phyloP scores from a whole-genome alignment of 139 green algal species.

The Pleodorina starrii region DNA sequence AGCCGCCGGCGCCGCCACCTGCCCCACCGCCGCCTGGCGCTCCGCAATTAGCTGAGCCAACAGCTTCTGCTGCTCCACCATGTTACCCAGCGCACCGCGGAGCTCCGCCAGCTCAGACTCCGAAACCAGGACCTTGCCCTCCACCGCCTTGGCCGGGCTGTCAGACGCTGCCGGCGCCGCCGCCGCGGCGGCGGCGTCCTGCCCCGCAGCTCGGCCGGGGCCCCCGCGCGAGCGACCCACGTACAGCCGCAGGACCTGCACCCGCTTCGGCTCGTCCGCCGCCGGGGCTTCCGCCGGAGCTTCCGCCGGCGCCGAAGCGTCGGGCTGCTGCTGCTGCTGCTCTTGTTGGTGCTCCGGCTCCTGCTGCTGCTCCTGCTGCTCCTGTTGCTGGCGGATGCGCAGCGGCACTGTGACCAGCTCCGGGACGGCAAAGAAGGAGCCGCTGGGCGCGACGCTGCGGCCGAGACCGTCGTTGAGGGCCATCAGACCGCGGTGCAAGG shows the following conservation, averaged over 20 bases:
- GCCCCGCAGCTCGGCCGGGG: no score
- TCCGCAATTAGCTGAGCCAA: neutral
- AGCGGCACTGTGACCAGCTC: neutral
- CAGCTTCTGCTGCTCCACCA: constrained; percentile 34
- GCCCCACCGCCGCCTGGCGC: neutral
- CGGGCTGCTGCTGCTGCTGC: neutral
- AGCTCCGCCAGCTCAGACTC: constrained; percentile 3
- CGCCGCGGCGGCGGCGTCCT: neutral
- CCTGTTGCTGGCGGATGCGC: neutral
- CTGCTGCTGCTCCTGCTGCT: neutral
- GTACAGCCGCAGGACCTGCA: constrained; percentile 16
- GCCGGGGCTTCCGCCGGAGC: no score
- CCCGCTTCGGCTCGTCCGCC: neutral
- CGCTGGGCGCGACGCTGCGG: neutral
- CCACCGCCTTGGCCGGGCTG: no score
- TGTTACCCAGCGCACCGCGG: neutral
- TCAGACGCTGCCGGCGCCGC: neutral
- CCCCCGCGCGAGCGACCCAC: neutral
- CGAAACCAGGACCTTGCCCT: neutral
- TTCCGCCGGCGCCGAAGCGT: neutral
- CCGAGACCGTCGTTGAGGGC: neutral
- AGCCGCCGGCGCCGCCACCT: neutral
- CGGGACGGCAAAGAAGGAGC: neutral
- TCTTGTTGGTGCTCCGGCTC: neutral
- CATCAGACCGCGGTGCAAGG: neutral